Base-by-base conservation (phyloP, 306 rosid species). In the Arachis hypogaea region DNA sequence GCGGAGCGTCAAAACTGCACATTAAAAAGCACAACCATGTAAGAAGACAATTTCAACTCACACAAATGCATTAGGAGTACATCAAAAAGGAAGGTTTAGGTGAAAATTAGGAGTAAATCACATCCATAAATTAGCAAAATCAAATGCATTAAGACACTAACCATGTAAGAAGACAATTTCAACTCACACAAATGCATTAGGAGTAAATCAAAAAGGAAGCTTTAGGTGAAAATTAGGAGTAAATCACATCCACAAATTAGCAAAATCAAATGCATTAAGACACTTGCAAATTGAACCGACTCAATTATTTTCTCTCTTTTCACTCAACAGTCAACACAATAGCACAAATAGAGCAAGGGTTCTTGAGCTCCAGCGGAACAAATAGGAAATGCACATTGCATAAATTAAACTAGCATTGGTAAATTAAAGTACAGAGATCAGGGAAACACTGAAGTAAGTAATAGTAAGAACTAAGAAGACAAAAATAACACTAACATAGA, bases 1-100 rank as follows among this genome's bases (percentile, higher is more conserved):
- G 45, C 80, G 83, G 47, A 87, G 71, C 82, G 85, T 71, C 82
- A 80, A 82, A 76, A 86, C 92, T 87, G 87, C 81, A 87, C 55
- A 76, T 75, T 58, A 50, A 58, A 58, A 45, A 65, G 45, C 72
- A 74, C 44, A 62, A 40, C 0, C 71, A 68, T 46, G 71, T 66
- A 72, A 43, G 22, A 72, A 43, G 22, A 74, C 47, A 65, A 58
- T 67, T 66, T 57, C 72, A 72, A 44, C 58, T 50, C 69, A 59
- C 73, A 58, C 75, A 9, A 60, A 68, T 2, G 14, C 1, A 11
- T 40, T 5, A 11, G 49, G 2, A 51, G 28, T 47, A 57, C 28
- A 54, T 51, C 55, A 47, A 44, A 60, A 30, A 60, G 61, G 69
- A 66, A 10, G 41, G 0, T 42, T 64, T 18, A 9, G 41, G 43